Evolutionary conservation across 2,329 filamentous ascomycete genomes (phyloP).

Genomic region (Metarhizium anisopliae): DNA sequence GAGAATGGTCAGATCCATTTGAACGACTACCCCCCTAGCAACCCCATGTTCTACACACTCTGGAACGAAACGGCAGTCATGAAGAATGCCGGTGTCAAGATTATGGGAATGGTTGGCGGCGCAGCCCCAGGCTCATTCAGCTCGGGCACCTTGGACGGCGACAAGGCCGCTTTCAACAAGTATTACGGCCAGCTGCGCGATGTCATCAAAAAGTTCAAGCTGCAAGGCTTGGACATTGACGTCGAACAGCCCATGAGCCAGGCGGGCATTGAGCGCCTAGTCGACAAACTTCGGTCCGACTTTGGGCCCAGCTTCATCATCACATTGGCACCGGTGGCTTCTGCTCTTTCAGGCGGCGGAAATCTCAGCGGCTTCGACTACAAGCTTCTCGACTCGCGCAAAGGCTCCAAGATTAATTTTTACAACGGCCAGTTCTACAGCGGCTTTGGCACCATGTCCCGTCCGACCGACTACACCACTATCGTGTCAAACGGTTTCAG

Average conservation of each 20-base stretch:
- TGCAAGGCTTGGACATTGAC: constrained; percentile 66
- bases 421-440: constrained; percentile 89
- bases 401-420: constrained; percentile 59
- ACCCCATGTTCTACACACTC: constrained; percentile 56
- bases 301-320: constrained; percentile 63
- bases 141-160: constrained; percentile 39
- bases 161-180: constrained; percentile 52
- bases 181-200: constrained; percentile 61
- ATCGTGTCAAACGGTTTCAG: constrained; percentile 55
- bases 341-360: constrained; percentile 45
- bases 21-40: constrained; percentile 63
- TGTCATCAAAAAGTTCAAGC: constrained; percentile 47
- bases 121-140: constrained; percentile 64
- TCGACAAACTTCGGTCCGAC: constrained; percentile 56
- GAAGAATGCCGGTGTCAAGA: constrained; percentile 63
- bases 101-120: constrained; percentile 78
- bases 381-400: constrained; percentile 54
- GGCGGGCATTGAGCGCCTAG: constrained; percentile 51
- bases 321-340: constrained; percentile 70
- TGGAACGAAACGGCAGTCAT: constrained; percentile 67
- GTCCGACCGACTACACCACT: constrained; percentile 31
- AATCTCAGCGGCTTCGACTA: constrained; percentile 77
- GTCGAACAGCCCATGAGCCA: constrained; percentile 69
- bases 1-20: constrained; percentile 56
- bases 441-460: constrained; percentile 58